A percentile compares a stretch with the other conserved stretches of the same genome.
phyloP scores from a whole-genome alignment of 2,329 filamentous ascomycete genomes.

The Microcyclospora tardicrescens region DNA sequence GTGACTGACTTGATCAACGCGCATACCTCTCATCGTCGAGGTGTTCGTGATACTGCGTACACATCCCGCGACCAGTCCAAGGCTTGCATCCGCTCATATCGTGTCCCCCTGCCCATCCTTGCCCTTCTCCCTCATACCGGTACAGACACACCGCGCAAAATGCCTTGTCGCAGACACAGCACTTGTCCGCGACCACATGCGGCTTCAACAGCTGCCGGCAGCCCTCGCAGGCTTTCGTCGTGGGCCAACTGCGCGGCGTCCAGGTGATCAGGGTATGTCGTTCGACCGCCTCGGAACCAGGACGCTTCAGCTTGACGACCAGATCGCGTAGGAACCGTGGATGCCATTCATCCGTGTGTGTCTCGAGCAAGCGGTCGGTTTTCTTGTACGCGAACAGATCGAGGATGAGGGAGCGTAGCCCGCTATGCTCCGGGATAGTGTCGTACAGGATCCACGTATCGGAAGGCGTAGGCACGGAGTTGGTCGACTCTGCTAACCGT shows the following conservation, averaged over 20 bases:
- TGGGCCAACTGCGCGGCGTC: constrained; percentile 23
- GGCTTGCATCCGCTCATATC: constrained; percentile 28
- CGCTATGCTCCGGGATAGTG: constrained; percentile 26
- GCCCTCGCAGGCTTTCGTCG: constrained; percentile 24
- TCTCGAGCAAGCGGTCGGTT: constrained; percentile 35
- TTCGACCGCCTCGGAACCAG: constrained; percentile 28
- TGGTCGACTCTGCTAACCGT: constrained; percentile 34
- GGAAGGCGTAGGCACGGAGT: constrained; percentile 36
- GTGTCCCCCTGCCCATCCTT: constrained; percentile 14
- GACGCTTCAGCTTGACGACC: constrained; percentile 33
- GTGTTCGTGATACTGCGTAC: constrained; percentile 26
- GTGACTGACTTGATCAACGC: constrained; percentile 3
- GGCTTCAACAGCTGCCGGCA: constrained; percentile 29
- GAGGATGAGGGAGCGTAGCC: constrained; percentile 30
- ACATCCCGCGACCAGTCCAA: constrained; percentile 23
- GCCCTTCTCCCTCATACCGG: constrained; percentile 16
- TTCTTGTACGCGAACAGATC: constrained; percentile 42
- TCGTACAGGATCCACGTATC: constrained; percentile 39
- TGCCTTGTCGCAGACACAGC: constrained; percentile 28
- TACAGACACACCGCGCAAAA: constrained; percentile 30
- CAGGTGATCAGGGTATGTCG: constrained; percentile 30
- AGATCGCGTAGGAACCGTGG: constrained; percentile 35
- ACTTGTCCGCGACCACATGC: constrained; percentile 24
- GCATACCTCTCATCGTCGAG: constrained; percentile 18
- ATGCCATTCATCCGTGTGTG: constrained; percentile 36